phyloP scores from a whole-genome alignment of 2,329 filamentous ascomycete genomes.

The Xenosphaeropsis pyriputrescens region DNA sequence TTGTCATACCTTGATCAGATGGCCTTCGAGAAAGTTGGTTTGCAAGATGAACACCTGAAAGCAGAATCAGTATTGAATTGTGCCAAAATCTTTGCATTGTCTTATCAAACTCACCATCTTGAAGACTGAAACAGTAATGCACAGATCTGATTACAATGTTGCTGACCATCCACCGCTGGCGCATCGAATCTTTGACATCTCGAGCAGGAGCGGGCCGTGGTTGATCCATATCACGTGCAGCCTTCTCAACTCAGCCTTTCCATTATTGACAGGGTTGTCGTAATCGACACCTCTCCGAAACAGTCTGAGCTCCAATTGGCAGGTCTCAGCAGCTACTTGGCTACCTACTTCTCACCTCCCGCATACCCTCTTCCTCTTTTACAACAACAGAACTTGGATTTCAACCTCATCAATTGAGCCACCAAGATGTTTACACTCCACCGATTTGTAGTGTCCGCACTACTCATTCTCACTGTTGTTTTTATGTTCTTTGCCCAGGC shows the following conservation, averaged over 20 bases:
- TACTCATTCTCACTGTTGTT: conserved; percentile 62
- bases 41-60: conserved; percentile 62
- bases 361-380: no score
- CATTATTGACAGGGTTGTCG: conserved; percentile 5
- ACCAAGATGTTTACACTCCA: conserved; percentile 61
- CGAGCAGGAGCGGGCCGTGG: conserved; percentile 1
- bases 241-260: conserved; percentile 3
- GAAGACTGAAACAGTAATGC: not conserved
- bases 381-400: not conserved
- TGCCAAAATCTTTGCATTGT: not conserved
- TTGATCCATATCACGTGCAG: conserved; percentile 2
- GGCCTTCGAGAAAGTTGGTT: conserved; percentile 70
- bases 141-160: conserved; percentile 1
- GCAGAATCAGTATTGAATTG: not conserved
- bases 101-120: conserved; percentile 1
- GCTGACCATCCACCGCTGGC: no score
- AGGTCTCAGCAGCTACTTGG: no score
- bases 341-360: no score
- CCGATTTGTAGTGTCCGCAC: conserved; percentile 53
- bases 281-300: conserved; percentile 16
- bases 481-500: conserved; percentile 65
- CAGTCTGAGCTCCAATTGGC: conserved; percentile 1
- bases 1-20: conserved; percentile 61
- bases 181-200: not conserved
- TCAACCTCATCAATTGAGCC: not conserved